phyloP scores from a whole-genome alignment of 2,329 filamentous ascomycete genomes.

The Cercospora nicotianae region DNA sequence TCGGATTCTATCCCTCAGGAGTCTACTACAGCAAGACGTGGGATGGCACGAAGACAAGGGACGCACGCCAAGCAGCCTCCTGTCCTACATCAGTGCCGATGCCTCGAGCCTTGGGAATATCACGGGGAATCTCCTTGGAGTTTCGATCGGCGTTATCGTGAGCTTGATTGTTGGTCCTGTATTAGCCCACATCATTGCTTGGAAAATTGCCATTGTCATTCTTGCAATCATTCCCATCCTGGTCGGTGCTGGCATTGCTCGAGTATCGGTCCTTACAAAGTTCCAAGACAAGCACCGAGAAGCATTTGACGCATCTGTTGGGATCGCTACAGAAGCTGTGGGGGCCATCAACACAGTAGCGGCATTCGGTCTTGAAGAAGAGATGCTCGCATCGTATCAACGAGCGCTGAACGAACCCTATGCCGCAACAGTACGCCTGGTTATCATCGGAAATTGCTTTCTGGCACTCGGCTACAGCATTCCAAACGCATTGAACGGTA shows the following conservation, averaged over 20 bases:
- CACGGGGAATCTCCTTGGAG: slow-evolving; percentile 69
- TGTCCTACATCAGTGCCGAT: slow-evolving; percentile 69
- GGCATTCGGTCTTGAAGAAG: slow-evolving; percentile 40
- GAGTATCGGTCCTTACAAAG: slow-evolving; percentile 60
- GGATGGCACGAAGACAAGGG: slow-evolving; percentile 69
- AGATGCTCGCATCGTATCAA: slow-evolving; percentile 17
- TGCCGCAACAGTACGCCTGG: background rate
- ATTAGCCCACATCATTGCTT: slow-evolving; percentile 68
- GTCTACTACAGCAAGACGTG: slow-evolving; percentile 64
- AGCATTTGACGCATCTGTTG: slow-evolving; percentile 53
- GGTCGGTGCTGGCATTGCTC: slow-evolving; percentile 67
- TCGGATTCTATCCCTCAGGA: slow-evolving; percentile 63
- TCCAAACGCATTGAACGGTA: slow-evolving; percentile 65
- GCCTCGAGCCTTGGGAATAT: slow-evolving; percentile 65
- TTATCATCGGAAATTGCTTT: slow-evolving; percentile 27
- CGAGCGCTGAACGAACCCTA: slow-evolving; percentile 1
- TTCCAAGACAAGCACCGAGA: slow-evolving; percentile 56
- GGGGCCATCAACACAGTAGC: slow-evolving; percentile 36
- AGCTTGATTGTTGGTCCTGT: slow-evolving; percentile 69
- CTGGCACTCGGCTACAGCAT: slow-evolving; percentile 59
- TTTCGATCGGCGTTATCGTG: slow-evolving; percentile 64
- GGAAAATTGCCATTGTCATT: slow-evolving; percentile 74
- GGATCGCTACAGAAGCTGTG: slow-evolving; percentile 47
- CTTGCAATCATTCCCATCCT: slow-evolving; percentile 61
- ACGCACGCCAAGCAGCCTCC: slow-evolving; percentile 60